Conservation (phyloP, 2,329 filamentous ascomycete genomes). For the Phaeomoniella chlamydospora region DNA sequence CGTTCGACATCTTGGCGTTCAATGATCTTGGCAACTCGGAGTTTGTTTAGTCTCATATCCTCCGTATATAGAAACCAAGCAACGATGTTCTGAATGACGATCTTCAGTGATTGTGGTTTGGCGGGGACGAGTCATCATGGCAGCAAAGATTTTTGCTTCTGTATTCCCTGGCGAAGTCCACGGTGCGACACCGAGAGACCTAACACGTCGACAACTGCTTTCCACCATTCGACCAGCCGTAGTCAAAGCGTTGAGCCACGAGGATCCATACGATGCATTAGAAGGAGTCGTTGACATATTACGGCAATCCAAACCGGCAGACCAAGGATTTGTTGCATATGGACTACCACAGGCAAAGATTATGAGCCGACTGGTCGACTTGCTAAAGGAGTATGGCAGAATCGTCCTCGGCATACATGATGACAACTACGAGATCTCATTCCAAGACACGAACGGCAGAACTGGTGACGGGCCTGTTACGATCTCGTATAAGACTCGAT, state of each 20-base stretch:
- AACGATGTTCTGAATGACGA: too few relatives aligned
- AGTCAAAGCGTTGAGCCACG: background rate
- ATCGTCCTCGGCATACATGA: slow-evolving; percentile 24
- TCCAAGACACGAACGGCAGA: slow-evolving; percentile 11
- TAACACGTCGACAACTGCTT: background rate
- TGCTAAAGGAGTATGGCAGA: slow-evolving; percentile 28
- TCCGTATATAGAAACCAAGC: too few relatives aligned
- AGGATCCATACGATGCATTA: background rate
- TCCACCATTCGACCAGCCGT: background rate
- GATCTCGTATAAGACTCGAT: slow-evolving; percentile 8
- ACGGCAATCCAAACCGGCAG: background rate
- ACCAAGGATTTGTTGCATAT: slow-evolving; percentile 14
- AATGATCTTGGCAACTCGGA: too few relatives aligned
- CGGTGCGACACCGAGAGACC: background rate
- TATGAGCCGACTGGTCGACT: slow-evolving; percentile 26
- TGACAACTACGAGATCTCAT: slow-evolving; percentile 2
- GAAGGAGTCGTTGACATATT: background rate
- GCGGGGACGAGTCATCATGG: too few relatives aligned
- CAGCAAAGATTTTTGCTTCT: background rate
- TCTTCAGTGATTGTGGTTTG: too few relatives aligned
- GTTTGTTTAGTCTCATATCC: too few relatives aligned
- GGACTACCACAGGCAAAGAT: slow-evolving; percentile 26
- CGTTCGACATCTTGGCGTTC: too few relatives aligned
- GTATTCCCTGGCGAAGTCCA: background rate
- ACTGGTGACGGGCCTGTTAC: slow-evolving; percentile 21